Conservation (phyloP, 306 rosid genomes). For the Acacia crassicarpa region DNA sequence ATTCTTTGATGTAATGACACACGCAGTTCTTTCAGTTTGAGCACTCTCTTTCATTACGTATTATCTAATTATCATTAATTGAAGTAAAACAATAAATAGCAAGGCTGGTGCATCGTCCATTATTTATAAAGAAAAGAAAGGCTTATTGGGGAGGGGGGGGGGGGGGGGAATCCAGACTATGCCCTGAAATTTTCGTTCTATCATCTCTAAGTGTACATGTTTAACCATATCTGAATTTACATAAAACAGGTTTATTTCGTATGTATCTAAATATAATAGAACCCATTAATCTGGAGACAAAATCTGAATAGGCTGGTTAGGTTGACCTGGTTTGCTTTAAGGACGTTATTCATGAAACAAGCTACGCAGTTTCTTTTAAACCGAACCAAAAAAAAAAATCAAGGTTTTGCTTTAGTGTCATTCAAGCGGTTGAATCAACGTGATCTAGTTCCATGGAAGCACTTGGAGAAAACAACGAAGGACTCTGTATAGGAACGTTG, state of each 20-base stretch:
- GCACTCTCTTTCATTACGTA: background rate
- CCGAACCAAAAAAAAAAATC: background rate
- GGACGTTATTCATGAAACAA: background rate
- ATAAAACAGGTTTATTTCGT: background rate
- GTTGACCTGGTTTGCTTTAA: background rate
- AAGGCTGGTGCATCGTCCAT: background rate
- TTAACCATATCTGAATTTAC: background rate
- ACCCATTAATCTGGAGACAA: background rate
- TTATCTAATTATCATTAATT: background rate
- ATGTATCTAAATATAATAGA: background rate
- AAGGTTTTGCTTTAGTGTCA: background rate
- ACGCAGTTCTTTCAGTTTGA: background rate
- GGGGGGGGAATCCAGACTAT: background rate
- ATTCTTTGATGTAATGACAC: conserved; percentile 59
- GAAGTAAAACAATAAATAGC: background rate
- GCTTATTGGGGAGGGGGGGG: no score
- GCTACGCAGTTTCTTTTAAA: background rate
- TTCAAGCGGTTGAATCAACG: background rate
- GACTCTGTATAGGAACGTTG: background rate
- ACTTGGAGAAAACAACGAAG: background rate
- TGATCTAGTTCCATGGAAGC: background rate
- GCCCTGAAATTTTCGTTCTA: background rate
- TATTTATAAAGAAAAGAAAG: background rate
- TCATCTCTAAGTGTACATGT: no score
- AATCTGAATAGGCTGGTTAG: background rate